Percentiles rank a stretch among this genome's conserved stretches.
Conservation (phyloP, 257 asterid genomes). For the Buddleja alternifolia region DNA sequence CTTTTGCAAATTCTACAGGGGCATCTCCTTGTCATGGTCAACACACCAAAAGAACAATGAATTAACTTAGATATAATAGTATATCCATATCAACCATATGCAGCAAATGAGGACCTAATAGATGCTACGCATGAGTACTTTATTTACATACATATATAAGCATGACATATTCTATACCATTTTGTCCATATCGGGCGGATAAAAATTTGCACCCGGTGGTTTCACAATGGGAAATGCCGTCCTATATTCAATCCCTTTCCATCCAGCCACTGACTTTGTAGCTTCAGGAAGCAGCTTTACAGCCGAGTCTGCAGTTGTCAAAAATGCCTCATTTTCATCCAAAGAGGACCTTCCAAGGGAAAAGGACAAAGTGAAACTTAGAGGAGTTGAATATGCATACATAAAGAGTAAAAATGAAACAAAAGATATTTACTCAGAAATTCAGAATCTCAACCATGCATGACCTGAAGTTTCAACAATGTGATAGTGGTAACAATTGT, state of each 20-base stretch:
- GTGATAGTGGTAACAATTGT: constrained; percentile 4
- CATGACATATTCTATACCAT: constrained; percentile 50
- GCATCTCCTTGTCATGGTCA: too few relatives aligned
- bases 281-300: constrained; percentile 71
- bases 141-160: constrained; percentile 10
- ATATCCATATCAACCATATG: neutral
- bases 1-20: too few relatives aligned
- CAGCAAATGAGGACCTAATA: too few relatives aligned
- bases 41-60: too few relatives aligned
- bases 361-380: constrained; percentile 26
- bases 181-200: constrained; percentile 97
- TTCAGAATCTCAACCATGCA: neutral
- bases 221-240: constrained; percentile 71
- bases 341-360: constrained; percentile 70
- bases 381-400: constrained; percentile 15
- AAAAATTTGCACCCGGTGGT: constrained; percentile 94
- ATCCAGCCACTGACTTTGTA: constrained; percentile 70
- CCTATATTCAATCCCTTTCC: constrained; percentile 88
- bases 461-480: constrained; percentile 22
- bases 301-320: constrained; percentile 96
- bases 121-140: constrained; percentile 20
- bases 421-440: constrained; percentile 10
- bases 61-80: too few relatives aligned
- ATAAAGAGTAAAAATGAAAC: constrained; percentile 16
- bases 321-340: constrained; percentile 89